Evolutionary conservation across 1,284 basidiomycete genomes (phyloP).

Genomic region (Cryptococcus wingfieldii): DNA sequence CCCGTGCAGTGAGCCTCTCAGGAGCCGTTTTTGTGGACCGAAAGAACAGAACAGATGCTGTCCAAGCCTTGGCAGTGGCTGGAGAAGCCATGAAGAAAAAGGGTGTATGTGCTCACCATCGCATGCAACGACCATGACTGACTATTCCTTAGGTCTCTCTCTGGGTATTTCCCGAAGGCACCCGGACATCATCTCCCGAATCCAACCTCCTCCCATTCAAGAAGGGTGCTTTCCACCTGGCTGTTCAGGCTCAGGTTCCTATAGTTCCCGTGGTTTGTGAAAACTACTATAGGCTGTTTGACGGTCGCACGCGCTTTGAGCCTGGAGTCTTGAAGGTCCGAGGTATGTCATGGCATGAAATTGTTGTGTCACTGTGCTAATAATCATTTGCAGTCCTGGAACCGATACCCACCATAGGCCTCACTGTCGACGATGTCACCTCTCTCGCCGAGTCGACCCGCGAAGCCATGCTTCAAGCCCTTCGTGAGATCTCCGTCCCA

Average conservation of each 20-base stretch:
- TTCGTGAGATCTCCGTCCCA: constrained; percentile 41
- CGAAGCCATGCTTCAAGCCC: constrained; percentile 48
- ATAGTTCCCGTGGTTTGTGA: constrained; percentile 89
- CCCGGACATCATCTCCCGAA: constrained; percentile 66
- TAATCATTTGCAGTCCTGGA: constrained; percentile 52
- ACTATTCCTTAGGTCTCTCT: constrained; percentile 58
- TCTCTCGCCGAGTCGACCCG: constrained; percentile 50
- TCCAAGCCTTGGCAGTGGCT: constrained; percentile 71
- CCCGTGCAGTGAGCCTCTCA: constrained; percentile 63
- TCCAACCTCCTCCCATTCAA: constrained; percentile 82
- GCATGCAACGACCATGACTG: neutral
- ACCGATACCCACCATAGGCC: constrained; percentile 52
- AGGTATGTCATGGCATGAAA: constrained; percentile 63
- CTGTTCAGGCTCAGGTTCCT: constrained; percentile 74
- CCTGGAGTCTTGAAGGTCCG: constrained; percentile 72
- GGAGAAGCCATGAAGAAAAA: constrained; percentile 75
- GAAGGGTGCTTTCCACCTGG: constrained; percentile 97
- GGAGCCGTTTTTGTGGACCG: constrained; percentile 95
- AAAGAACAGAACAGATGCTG: constrained; percentile 68
- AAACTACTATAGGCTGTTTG: constrained; percentile 80
- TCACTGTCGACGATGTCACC: constrained; percentile 50
- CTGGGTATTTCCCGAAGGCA: constrained; percentile 92
- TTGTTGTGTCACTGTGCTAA: constrained; percentile 51
- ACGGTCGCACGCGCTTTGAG: constrained; percentile 73
- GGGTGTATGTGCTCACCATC: constrained; percentile 32